phyloP scores from a whole-genome alignment of 2,329 filamentous ascomycete species.

The Chaetomiaceae sp. region DNA sequence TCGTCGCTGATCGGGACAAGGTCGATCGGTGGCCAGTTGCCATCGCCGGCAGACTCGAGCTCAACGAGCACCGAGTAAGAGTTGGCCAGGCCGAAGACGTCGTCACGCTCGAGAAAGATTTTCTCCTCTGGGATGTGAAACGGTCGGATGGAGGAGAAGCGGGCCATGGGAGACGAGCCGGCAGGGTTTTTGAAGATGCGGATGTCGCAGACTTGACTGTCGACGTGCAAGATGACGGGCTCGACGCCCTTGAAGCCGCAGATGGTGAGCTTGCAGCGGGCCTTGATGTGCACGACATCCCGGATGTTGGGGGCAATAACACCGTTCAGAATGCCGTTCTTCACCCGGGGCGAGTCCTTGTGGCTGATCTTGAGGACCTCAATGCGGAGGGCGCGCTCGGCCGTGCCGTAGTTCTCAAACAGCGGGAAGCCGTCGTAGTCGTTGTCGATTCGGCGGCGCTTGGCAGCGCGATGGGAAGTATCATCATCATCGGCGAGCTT shows the following conservation, averaged over 20 bases:
- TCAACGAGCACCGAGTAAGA: constrained; percentile 49
- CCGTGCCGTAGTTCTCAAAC: constrained; percentile 21
- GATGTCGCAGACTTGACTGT: constrained; percentile 52
- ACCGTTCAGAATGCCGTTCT: constrained; percentile 35
- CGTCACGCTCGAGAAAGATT: constrained; percentile 45
- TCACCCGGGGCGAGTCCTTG: constrained; percentile 42
- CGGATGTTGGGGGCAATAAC: constrained; percentile 34
- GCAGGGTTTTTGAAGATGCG: constrained; percentile 46
- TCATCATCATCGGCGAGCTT: constrained; percentile 28
- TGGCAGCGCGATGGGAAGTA: constrained; percentile 40
- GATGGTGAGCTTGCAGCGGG: constrained; percentile 43
- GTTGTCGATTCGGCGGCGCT: constrained; percentile 48
- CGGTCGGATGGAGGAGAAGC: constrained; percentile 44
- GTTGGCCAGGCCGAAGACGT: constrained; percentile 46
- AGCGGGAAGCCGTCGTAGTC: constrained; percentile 34
- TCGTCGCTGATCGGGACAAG: constrained; percentile 31
- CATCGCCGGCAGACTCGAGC: constrained; percentile 47
- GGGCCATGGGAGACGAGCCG: constrained; percentile 42
- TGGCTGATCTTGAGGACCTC: constrained; percentile 51
- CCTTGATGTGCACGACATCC: constrained; percentile 35
- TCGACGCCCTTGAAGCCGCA: constrained; percentile 34
- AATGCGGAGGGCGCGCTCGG: constrained; percentile 44
- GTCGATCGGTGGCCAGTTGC: constrained; percentile 50
- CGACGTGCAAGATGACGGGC: constrained; percentile 46
- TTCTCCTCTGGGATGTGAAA: constrained; percentile 51